A percentile compares a stretch with the other conserved stretches of the same genome.
Conservation (phyloP, 495 filamentous ascomycete genomes). For the Aspergillus bertholletiae region DNA sequence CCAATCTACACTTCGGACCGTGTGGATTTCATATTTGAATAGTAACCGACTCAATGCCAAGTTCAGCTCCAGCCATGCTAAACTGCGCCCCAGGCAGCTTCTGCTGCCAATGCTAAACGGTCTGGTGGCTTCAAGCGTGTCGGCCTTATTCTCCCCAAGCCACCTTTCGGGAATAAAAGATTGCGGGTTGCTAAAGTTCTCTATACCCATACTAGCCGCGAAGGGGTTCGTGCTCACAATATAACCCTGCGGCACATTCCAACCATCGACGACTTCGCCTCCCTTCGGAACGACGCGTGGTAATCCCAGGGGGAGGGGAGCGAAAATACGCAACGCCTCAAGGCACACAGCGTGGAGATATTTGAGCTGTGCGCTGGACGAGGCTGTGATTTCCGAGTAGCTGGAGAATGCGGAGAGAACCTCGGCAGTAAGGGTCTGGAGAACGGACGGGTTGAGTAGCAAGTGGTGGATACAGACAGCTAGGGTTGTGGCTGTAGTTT, state of each 20-base stretch:
- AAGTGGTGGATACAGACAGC: too few relatives aligned
- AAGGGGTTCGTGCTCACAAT: slow-evolving; percentile 15
- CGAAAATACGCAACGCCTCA: slow-evolving; percentile 25
- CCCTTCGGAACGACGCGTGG: slow-evolving; percentile 13
- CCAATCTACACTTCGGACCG: slow-evolving; percentile 18
- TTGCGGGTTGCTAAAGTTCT: slow-evolving; percentile 17
- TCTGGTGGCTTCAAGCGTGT: slow-evolving; percentile 13
- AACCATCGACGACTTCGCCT: slow-evolving; percentile 13
- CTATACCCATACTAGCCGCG: slow-evolving; percentile 4
- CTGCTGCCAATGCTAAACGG: slow-evolving; percentile 20
- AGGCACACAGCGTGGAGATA: slow-evolving; percentile 24
- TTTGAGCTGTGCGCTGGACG: slow-evolving; percentile 3
- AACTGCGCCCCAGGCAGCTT: slow-evolving; percentile 25
- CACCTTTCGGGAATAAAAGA: slow-evolving; percentile 22
- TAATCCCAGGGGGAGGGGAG: slow-evolving; percentile 14
- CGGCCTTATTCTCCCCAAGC: slow-evolving; percentile 6
- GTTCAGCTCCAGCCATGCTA: slow-evolving; percentile 29
- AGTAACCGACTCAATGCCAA: slow-evolving; percentile 24
- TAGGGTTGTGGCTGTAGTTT: too few relatives aligned
- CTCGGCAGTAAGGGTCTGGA: neutral
- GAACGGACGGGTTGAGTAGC: too few relatives aligned
- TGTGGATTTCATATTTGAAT: slow-evolving; percentile 26
- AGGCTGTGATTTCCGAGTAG: slow-evolving; percentile 13
- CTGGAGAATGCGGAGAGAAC: neutral
- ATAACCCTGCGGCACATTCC: slow-evolving; percentile 17